phyloP scores from a whole-genome alignment of 1,139 yeast genomes.

The Blastobotrys malaysiensis region DNA sequence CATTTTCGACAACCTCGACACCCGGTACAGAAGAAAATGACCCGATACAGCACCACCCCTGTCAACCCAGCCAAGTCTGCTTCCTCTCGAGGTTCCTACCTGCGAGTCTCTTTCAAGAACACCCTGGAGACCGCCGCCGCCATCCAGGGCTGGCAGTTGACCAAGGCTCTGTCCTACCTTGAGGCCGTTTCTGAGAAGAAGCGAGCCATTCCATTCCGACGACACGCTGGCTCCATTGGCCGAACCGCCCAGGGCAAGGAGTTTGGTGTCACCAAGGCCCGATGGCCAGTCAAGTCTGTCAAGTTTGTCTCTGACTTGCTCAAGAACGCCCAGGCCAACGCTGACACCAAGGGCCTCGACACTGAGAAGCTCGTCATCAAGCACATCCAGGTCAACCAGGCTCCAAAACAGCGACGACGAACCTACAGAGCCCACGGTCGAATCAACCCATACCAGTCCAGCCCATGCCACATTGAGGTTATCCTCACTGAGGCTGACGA shows the following conservation, averaged over 20 bases:
- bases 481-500: conserved; percentile 94
- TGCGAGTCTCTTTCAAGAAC: conserved; percentile 99
- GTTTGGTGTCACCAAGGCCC: conserved; percentile 99
- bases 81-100: conserved; percentile 98
- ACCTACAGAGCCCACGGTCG: conserved; percentile 99
- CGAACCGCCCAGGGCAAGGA: conserved; percentile 99
- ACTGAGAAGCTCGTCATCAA: conserved; percentile 87
- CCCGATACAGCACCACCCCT: conserved; percentile 98
- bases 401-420: conserved; percentile 99
- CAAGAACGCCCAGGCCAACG: conserved; percentile 98
- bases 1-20: conserved; percentile 7
- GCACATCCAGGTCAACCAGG: conserved; percentile 99
- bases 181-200: conserved; percentile 95
- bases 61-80: conserved; percentile 99
- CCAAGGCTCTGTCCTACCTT: conserved; percentile 93
- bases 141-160: conserved; percentile 94
- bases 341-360: conserved; percentile 98
- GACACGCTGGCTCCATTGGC: conserved; percentile 94
- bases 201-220: conserved; percentile 99
- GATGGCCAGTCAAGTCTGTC: conserved; percentile 99
- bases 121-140: conserved; percentile 99
- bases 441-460: conserved; percentile 97
- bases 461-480: conserved; percentile 98
- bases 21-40: conserved; percentile 42
- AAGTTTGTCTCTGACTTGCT: conserved; percentile 91